Percentiles rank a stretch among this genome's conserved stretches.
Evolutionary conservation across 106 monocot genomes (phyloP).

Genomic region (Iris macrosiphon): DNA sequence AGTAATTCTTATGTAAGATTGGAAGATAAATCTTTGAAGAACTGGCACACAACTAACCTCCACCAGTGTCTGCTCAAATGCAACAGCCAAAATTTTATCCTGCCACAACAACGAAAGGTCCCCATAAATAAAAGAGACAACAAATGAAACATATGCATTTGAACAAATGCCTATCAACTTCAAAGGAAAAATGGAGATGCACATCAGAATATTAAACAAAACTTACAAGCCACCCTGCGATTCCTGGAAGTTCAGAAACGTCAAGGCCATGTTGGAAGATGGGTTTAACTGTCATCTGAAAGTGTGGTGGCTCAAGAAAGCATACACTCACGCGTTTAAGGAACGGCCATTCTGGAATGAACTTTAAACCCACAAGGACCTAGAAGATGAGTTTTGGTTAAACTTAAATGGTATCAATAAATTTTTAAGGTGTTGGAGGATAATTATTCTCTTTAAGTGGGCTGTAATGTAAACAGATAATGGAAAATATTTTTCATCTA

Average conservation of each 20-base stretch:
- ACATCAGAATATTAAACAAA: too few relatives aligned
- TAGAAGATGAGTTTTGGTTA: slow-evolving; percentile 5
- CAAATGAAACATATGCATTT: not conserved
- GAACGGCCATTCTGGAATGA: slow-evolving; percentile 78
- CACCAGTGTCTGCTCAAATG: slow-evolving; percentile 21
- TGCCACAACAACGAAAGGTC: slow-evolving; percentile 12
- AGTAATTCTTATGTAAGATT: too few relatives aligned
- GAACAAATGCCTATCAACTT: too few relatives aligned
- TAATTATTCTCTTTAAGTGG: too few relatives aligned
- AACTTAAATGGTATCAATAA: not conserved
- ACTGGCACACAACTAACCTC: slow-evolving; percentile 26
- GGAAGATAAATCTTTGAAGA: too few relatives aligned
- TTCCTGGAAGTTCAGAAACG: slow-evolving; percentile 92
- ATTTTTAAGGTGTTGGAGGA: not conserved
- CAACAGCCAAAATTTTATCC: slow-evolving; percentile 68
- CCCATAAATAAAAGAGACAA: not conserved
- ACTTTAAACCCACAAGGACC: slow-evolving; percentile 77
- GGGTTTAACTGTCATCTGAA: slow-evolving; percentile 91
- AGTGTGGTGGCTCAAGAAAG: slow-evolving; percentile 85
- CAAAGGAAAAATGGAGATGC: not conserved
- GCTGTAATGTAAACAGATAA: too few relatives aligned
- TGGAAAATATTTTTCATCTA: too few relatives aligned
- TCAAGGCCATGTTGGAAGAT: slow-evolving; percentile 78
- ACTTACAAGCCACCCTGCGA: slow-evolving; percentile 87
- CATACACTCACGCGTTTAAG: slow-evolving; percentile 69